Percentiles rank a stretch among this genome's conserved stretches.
Evolutionary conservation across 1,284 basidiomycete genomes (phyloP).

Genomic region (Puccinia hordei): DNA sequence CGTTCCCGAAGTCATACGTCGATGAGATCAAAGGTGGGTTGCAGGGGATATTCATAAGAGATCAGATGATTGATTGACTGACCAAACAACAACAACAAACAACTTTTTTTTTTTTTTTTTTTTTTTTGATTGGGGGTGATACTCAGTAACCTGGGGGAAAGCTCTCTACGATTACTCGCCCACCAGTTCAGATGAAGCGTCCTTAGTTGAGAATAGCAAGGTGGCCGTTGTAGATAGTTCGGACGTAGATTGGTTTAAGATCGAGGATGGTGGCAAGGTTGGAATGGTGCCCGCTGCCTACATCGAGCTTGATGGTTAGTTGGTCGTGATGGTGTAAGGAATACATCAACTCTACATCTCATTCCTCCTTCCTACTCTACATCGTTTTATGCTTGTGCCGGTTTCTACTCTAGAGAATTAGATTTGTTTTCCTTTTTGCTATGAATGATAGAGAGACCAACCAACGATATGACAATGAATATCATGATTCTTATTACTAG

Average conservation of each 20-base stretch:
- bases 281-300: slow-evolving; percentile 87
- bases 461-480: no score
- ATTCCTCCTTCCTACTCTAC: no score
- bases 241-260: slow-evolving; percentile 91
- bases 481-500: neutral
- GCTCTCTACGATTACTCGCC: slow-evolving; percentile 78
- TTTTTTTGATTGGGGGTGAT: neutral
- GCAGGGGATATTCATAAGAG: neutral
- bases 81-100: no score
- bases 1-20: slow-evolving; percentile 90
- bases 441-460: no score
- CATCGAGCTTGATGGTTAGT: slow-evolving; percentile 85
- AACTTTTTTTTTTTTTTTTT: no score
- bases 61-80: slow-evolving; percentile 2
- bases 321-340: slow-evolving; percentile 44
- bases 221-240: slow-evolving; percentile 70
- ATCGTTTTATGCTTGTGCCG: neutral
- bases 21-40: slow-evolving; percentile 71
- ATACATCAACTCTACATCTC: neutral
- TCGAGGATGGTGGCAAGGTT: slow-evolving; percentile 76
- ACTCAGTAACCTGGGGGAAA: slow-evolving; percentile 62
- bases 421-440: no score
- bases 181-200: slow-evolving; percentile 72
- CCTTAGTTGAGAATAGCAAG: slow-evolving; percentile 75
- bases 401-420: no score